Evolutionary conservation across 805 yeast species (phyloP).

Genomic region (Brettanomyces sp.): DNA sequence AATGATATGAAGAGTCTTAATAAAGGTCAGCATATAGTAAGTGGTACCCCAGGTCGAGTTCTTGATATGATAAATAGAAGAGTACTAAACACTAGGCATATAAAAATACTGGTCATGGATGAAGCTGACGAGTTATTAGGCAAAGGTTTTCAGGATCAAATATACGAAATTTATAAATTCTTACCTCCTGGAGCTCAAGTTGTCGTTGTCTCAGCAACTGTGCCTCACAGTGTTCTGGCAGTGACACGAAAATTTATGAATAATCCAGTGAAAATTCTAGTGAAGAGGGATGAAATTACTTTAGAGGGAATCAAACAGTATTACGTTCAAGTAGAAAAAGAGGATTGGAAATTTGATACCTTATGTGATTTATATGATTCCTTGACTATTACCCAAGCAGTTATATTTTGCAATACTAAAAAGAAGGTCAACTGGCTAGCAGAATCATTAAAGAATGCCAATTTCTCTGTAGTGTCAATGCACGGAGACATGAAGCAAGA

Average conservation of each 20-base stretch:
- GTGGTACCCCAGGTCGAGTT: conserved; percentile 98
- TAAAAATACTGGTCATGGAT: conserved; percentile 92
- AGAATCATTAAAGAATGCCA: conserved; percentile 59
- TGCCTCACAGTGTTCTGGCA: conserved; percentile 86
- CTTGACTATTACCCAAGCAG: conserved; percentile 92
- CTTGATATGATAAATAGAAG: conserved; percentile 91
- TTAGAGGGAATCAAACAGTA: conserved; percentile 94
- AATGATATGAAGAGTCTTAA: conserved; percentile 81
- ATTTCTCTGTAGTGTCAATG: conserved; percentile 89
- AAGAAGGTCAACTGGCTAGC: conserved; percentile 87
- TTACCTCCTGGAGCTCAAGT: conserved; percentile 89
- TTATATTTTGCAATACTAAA: conserved; percentile 94
- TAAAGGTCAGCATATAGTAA: conserved; percentile 85
- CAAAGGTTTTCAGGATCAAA: conserved; percentile 91
- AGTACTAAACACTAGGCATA: conserved; percentile 66
- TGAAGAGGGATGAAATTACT: conserved; percentile 91
- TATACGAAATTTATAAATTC: conserved; percentile 83
- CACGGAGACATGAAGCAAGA: conserved; percentile 94
- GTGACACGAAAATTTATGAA: conserved; percentile 90
- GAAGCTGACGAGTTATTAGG: conserved; percentile 97
- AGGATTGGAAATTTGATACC: conserved; percentile 91
- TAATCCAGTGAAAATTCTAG: conserved; percentile 88
- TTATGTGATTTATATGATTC: conserved; percentile 93
- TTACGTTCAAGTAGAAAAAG: conserved; percentile 83
- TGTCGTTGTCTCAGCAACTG: conserved; percentile 88